phyloP scores from a whole-genome alignment of 2,329 filamentous ascomycete genomes.

The Cordyceps tenuipes region DNA sequence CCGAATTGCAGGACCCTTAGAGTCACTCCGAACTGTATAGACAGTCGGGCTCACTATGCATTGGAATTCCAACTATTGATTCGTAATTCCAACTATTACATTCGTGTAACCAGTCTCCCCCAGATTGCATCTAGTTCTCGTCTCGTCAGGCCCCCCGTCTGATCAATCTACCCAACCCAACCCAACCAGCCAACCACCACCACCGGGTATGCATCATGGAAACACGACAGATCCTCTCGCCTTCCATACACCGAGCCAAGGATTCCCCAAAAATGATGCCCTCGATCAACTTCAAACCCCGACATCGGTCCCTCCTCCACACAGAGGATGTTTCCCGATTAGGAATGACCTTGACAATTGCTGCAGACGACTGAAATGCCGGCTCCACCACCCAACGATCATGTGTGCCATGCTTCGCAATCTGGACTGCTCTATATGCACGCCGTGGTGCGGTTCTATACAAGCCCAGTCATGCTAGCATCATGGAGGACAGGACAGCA shows the following conservation, averaged over 20 bases:
- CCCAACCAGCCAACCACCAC: not conserved
- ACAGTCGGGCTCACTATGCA: not conserved
- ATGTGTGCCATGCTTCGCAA: conserved; percentile 5
- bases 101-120: not conserved
- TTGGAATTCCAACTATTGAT: not conserved
- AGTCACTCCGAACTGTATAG: not conserved
- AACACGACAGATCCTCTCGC: not conserved
- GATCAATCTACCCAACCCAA: not conserved
- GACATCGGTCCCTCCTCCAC: conserved; percentile 12
- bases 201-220: not conserved
- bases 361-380: conserved; percentile 9
- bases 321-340: conserved; percentile 7
- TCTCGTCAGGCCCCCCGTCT: not conserved
- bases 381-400: conserved; percentile 9
- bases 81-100: too few species aligned
- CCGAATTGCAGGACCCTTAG: too few species aligned
- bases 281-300: conserved; percentile 7
- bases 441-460: conserved; percentile 1
- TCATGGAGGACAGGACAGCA: not conserved
- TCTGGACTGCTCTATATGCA: conserved; percentile 8
- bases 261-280: not conserved
- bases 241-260: not conserved
- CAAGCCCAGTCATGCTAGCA: not conserved
- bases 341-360: conserved; percentile 12
- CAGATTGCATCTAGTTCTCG: not conserved